Conservation (phyloP, 306 rosid species). For the Castanopsis chinensis region DNA sequence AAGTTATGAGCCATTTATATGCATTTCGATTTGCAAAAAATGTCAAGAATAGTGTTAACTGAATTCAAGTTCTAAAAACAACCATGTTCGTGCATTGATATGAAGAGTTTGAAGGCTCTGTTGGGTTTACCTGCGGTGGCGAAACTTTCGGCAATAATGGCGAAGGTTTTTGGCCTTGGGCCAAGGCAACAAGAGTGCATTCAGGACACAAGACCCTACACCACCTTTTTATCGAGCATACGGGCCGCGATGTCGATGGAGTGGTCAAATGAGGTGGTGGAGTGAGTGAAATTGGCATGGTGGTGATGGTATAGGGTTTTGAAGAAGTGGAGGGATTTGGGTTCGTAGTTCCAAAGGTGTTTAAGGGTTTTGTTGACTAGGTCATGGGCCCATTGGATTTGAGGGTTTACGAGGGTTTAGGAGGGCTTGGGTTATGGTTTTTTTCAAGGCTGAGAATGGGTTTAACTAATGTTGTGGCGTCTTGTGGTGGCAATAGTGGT, state of each 20-base stretch:
- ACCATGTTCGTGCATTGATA: slow-evolving; percentile 71
- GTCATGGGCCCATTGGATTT: not conserved
- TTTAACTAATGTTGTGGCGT: too few species aligned
- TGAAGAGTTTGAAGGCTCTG: slow-evolving; percentile 60
- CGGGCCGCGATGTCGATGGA: slow-evolving; percentile 77
- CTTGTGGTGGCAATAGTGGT: too few species aligned
- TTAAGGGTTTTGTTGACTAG: slow-evolving; percentile 27
- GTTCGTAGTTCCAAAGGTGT: slow-evolving; percentile 81
- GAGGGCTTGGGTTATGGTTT: slow-evolving; percentile 18
- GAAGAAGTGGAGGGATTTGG: slow-evolving; percentile 80
- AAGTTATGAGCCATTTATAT: slow-evolving; percentile 68
- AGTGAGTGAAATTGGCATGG: slow-evolving; percentile 34
- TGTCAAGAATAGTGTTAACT: slow-evolving; percentile 68
- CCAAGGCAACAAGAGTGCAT: slow-evolving; percentile 59
- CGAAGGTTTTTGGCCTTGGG: slow-evolving; percentile 60
- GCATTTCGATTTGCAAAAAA: slow-evolving; percentile 63
- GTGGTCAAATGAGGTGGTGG: slow-evolving; percentile 55
- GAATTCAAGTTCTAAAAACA: slow-evolving; percentile 66
- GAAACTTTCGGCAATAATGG: slow-evolving; percentile 69
- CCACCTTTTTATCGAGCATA: slow-evolving; percentile 55
- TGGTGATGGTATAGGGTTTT: slow-evolving; percentile 54
- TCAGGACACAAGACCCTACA: slow-evolving; percentile 60
- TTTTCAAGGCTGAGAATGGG: too few species aligned
- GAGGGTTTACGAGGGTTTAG: not conserved
- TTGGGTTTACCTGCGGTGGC: slow-evolving; percentile 75